Base-by-base conservation (phyloP, 371 early-diverging fungal species). In the Circinella minor region DNA sequence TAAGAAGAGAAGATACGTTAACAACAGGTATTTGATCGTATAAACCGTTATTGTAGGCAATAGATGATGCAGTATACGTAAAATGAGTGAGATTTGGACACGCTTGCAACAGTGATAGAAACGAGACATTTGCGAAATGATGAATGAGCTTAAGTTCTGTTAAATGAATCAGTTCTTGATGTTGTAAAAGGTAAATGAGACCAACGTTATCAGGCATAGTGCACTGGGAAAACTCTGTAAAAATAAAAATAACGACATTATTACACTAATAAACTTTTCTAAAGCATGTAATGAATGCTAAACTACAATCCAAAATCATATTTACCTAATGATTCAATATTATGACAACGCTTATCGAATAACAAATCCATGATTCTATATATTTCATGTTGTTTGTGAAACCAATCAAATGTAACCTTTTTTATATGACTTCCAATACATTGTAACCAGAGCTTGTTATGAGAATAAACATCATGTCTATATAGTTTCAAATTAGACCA, bases 341-440 rank as follows among this genome's bases (percentile, higher is more conserved):
- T 15, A 6, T 54, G 54, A 18, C 4, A 54, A 1, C 15, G 1
- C 1, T 54, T 54, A 6, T 6, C 6, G 15, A 54, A n/a, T 15
- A 54, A 18, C 6, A n/a, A 6, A 13, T 54, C 15, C 54, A 18
- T 18, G 54, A 54, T 54, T 54, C n/a, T 6, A 54, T 54, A 6
- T 15, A 54, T 54, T 6, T 54, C n/a, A n/a, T 18, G 54, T 3
- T 54, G n/a, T 6, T 54, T 54, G 20, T 54, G 54, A 18, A 54
- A 54, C 15, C 15, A 54, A 6, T 54, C 20, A 54, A 54, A 54
- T 15, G 3, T 15, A n/a, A 54, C 54, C 6, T 18, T 8, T 1
- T 18, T 54, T n/a, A 54, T 18, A 54, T 54, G 54, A 54, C 54
- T 54, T 54, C 54, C 54, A 54, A 54, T 54, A 18, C 54, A 54